phyloP scores from a whole-genome alignment of 306 rosid species.

The Hippophae rhamnoides region DNA sequence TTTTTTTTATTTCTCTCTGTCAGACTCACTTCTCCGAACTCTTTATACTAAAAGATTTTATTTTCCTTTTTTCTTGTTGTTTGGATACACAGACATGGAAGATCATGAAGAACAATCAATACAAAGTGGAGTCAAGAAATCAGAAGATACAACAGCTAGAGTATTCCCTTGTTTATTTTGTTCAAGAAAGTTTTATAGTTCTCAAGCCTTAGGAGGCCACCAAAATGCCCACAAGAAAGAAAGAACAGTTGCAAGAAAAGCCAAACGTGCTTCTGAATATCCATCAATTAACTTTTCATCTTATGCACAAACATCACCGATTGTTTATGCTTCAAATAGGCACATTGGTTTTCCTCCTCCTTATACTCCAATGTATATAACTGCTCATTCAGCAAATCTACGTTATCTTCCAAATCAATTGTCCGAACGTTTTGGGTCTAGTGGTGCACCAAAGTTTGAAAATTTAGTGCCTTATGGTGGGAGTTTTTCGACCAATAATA shows the following conservation, averaged over 20 bases:
- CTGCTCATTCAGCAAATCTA: conserved; percentile 45
- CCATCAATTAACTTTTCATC: conserved; percentile 19
- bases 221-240: conserved; percentile 91
- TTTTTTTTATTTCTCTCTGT: background rate
- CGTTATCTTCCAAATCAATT: conserved; percentile 29
- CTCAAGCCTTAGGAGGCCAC: conserved; percentile 88
- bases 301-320: conserved; percentile 15
- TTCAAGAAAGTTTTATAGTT: conserved; percentile 66
- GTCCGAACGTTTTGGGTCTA: conserved; percentile 33
- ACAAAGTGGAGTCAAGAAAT: conserved; percentile 18
- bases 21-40: conserved; percentile 9
- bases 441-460: conserved; percentile 35
- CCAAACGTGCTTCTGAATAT: conserved; percentile 34
- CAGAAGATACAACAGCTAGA: conserved; percentile 31
- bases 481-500: conserved; percentile 13
- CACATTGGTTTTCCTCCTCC: conserved; percentile 17
- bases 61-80: background rate
- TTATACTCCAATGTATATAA: conserved; percentile 39
- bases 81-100: conserved; percentile 32
- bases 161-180: conserved; percentile 66
- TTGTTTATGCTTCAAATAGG: conserved; percentile 35
- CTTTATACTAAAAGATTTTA: background rate
- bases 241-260: conserved; percentile 62
- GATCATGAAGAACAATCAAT: conserved; percentile 20
- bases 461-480: conserved; percentile 31